phyloP scores from a whole-genome alignment of 257 asterid species.

The Jasminum sambac region DNA sequence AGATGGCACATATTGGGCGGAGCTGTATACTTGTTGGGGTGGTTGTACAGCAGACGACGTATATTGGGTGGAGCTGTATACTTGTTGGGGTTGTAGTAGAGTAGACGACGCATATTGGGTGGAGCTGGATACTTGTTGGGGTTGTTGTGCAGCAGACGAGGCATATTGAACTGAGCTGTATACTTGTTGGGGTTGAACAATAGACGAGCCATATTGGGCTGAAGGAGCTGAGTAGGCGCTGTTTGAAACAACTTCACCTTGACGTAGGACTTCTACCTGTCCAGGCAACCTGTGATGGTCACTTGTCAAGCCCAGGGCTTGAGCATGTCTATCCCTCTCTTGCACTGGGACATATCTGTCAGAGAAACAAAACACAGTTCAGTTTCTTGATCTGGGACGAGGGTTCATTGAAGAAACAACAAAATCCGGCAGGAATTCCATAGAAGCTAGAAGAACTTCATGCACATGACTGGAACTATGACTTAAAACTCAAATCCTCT shows the following conservation, averaged over 20 bases:
- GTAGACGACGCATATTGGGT: slow-evolving; percentile 30
- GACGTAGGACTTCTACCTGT: slow-evolving; percentile 25
- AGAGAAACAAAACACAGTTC: slow-evolving; percentile 4
- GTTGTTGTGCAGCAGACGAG: slow-evolving; percentile 26
- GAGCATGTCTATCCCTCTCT: slow-evolving; percentile 24
- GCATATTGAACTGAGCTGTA: too few species aligned
- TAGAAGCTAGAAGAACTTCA: not conserved
- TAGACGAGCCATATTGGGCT: slow-evolving; percentile 30
- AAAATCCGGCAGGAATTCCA: not conserved
- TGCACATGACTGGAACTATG: not conserved
- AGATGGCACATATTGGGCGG: not conserved
- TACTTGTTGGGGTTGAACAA: slow-evolving; percentile 26
- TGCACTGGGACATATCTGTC: slow-evolving; percentile 34
- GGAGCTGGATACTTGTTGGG: slow-evolving; percentile 7
- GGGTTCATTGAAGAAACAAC: not conserved
- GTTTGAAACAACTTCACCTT: slow-evolving; percentile 26
- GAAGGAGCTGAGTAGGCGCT: slow-evolving; percentile 27
- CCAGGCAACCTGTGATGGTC: slow-evolving; percentile 27
- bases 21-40: slow-evolving; percentile 12
- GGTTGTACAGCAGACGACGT: slow-evolving; percentile 31
- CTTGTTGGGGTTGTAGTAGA: slow-evolving; percentile 27
- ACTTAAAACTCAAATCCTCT: not conserved
- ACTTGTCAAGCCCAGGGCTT: slow-evolving; percentile 28
- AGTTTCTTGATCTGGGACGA: slow-evolving; percentile 1
- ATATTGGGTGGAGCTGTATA: slow-evolving; percentile 24